Evolutionary conservation across 148 eudicot species (phyloP).

Genomic region (Chenopodium berlandieri): DNA sequence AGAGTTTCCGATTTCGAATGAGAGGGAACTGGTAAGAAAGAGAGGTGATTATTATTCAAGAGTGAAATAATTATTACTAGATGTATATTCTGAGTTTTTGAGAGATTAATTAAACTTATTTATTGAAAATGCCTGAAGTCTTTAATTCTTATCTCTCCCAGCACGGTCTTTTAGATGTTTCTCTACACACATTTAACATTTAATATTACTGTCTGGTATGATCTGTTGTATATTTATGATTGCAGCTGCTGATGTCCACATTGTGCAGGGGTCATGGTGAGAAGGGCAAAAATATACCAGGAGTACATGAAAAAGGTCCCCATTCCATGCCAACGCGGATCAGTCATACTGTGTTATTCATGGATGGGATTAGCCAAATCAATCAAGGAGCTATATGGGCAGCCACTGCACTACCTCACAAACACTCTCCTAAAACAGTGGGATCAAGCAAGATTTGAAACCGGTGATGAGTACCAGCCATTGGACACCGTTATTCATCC

Average conservation of each 20-base stretch:
- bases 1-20: too few species aligned
- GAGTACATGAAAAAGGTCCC: conserved; percentile 69
- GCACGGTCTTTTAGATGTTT: neutral
- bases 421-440: conserved; percentile 57
- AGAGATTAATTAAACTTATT: neutral
- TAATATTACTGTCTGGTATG: neutral
- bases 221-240: neutral
- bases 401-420: conserved; percentile 79
- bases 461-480: conserved; percentile 41
- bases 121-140: neutral
- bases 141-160: neutral
- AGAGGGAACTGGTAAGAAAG: too few species aligned
- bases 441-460: conserved; percentile 62
- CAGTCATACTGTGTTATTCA: conserved; percentile 60
- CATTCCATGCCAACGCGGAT: conserved; percentile 56
- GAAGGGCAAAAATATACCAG: conserved; percentile 69
- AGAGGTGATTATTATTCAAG: neutral
- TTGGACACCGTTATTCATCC: conserved; percentile 69
- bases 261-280: conserved; percentile 39
- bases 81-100: neutral
- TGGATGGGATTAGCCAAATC: conserved; percentile 70
- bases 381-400: conserved; percentile 58
- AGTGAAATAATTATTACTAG: neutral
- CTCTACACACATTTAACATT: neutral
- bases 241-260: neutral